Percentiles rank a stretch among this genome's conserved stretches.
Evolutionary conservation across 1,284 basidiomycete species (phyloP).

Genomic region (Peniophora sp.): DNA sequence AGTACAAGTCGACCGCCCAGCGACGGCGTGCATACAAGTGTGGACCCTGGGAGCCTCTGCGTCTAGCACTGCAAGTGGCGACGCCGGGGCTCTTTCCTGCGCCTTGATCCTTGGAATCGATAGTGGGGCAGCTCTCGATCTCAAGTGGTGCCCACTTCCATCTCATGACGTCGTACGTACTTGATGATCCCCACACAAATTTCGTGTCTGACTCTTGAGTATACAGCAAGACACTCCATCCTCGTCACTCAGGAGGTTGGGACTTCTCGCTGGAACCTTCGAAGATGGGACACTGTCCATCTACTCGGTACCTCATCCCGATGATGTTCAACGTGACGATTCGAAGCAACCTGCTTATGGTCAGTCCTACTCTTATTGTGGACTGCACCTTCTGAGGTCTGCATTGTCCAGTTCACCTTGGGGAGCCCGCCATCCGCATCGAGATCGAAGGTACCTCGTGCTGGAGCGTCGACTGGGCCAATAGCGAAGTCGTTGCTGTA

Average conservation of each 20-base stretch:
- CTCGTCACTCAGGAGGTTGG: conserved; percentile 53
- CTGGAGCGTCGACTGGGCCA: conserved; percentile 81
- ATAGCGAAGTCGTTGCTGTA: conserved; percentile 69
- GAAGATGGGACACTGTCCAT: conserved; percentile 76
- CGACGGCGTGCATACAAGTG: conserved; percentile 60
- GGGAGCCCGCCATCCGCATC: conserved; percentile 59
- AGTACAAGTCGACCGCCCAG: conserved; percentile 40
- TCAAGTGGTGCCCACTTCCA: conserved; percentile 88
- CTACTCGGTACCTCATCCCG: conserved; percentile 71
- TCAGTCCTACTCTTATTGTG: conserved; percentile 5
- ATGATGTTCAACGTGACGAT: conserved; percentile 27
- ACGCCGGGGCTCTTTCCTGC: conserved; percentile 44
- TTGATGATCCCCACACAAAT: neutral
- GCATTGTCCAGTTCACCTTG: conserved; percentile 40
- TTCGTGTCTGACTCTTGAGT: neutral
- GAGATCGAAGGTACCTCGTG: conserved; percentile 66
- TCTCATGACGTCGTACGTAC: conserved; percentile 45
- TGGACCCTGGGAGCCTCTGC: conserved; percentile 36
- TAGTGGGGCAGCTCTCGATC: conserved; percentile 62
- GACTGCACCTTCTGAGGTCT: neutral
- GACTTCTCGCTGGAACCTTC: conserved; percentile 75
- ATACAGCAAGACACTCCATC: neutral
- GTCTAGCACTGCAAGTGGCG: conserved; percentile 14
- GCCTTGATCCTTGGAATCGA: conserved; percentile 76
- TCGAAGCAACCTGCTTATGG: conserved; percentile 15